A percentile compares a stretch with the other conserved stretches of the same genome.
Conservation (phyloP, 805 yeast species). For the Wickerhamiella lipophila region DNA sequence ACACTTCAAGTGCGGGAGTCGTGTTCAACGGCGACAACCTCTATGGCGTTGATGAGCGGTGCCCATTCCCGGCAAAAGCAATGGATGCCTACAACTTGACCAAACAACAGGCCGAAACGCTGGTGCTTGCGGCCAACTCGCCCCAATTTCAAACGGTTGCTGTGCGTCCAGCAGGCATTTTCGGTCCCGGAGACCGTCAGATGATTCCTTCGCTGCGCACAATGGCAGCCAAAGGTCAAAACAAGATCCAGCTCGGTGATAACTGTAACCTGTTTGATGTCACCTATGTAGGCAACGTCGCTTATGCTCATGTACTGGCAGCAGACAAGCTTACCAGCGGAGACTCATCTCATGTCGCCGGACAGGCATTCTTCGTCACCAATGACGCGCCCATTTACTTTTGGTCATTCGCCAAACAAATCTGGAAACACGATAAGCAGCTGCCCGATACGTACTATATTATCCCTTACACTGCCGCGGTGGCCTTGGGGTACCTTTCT, state of each 20-base stretch:
- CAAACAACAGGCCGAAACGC: conserved; percentile 78
- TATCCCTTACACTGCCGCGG: conserved; percentile 61
- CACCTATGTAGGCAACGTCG: conserved; percentile 97
- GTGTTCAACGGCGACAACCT: conserved; percentile 91
- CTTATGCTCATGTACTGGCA: conserved; percentile 90
- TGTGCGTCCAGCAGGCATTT: conserved; percentile 92
- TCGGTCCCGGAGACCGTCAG: conserved; percentile 98
- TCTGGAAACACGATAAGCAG: conserved; percentile 94
- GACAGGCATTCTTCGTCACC: conserved; percentile 81
- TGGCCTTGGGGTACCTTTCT: conserved; percentile 69
- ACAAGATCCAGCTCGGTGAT: conserved; percentile 87
- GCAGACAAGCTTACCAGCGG: conserved; percentile 50
- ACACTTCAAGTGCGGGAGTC: conserved; percentile 96
- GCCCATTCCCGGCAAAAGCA: conserved; percentile 83
- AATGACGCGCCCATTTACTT: conserved; percentile 91
- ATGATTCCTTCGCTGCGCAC: conserved; percentile 82
- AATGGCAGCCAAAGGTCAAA: conserved; percentile 73
- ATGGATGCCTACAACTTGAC: conserved; percentile 97
- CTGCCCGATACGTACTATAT: conserved; percentile 57
- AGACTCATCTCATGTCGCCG: conserved; percentile 42
- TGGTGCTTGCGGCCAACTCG: conserved; percentile 64
- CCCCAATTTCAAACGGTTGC: conserved; percentile 63
- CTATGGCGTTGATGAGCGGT: conserved; percentile 80
- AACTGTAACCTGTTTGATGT: conserved; percentile 90
- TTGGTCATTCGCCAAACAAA: conserved; percentile 93